These are phyloP conservation scores for Arabidopsis suecica DNA, from an alignment of 345 rosid species.

Conservation along the genomic window DNA sequence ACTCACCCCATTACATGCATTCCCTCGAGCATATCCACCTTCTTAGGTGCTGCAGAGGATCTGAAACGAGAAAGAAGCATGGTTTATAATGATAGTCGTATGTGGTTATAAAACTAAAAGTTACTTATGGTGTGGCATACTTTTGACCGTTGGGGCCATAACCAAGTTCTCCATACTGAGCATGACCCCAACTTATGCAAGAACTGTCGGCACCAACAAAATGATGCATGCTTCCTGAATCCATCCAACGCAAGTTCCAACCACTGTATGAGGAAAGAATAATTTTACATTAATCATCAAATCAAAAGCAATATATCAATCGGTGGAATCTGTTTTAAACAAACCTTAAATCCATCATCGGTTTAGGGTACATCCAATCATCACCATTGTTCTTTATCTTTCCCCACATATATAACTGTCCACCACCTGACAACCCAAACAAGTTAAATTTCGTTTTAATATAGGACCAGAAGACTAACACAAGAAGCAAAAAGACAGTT, in stretches of 20 bases:
- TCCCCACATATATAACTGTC: conserved; percentile 99
- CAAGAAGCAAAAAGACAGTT: conserved; percentile 6
- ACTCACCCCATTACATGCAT: conserved; percentile 87
- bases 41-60: conserved; percentile 93
- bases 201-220: conserved; percentile 98
- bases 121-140: conserved; percentile 48
- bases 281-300: neutral
- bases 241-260: conserved; percentile 98
- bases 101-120: conserved; percentile 3
- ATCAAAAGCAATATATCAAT: conserved; percentile 9
- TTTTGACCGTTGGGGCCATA: conserved; percentile 95
- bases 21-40: conserved; percentile 91
- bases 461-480: conserved; percentile 8
- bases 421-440: conserved; percentile 68
- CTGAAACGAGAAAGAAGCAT: conserved; percentile 50
- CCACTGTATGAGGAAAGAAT: conserved; percentile 58
- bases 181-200: conserved; percentile 99
- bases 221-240: conserved; percentile 94
- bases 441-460: neutral
- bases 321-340: conserved; percentile 20
- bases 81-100: neutral
- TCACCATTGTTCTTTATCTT: conserved; percentile 90
- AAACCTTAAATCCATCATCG: conserved; percentile 97
- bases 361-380: conserved; percentile 99
- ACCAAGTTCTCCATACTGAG: conserved; percentile 93